A percentile compares a stretch with the other conserved stretches of the same genome.
Conservation (phyloP, 805 yeast genomes). For the Candida ortonii region DNA sequence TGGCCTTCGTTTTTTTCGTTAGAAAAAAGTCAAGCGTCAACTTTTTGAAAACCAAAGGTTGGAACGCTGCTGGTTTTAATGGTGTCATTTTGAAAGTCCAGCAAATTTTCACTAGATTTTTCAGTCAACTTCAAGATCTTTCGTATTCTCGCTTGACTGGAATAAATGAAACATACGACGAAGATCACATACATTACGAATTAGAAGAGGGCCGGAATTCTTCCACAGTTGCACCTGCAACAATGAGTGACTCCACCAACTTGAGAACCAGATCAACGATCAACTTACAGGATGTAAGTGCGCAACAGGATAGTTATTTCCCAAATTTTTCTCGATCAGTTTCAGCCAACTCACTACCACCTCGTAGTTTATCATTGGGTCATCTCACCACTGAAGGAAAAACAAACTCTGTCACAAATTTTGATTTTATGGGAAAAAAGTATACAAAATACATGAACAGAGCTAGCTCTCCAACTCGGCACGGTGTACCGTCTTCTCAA, state of each 20-base stretch:
- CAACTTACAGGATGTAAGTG: constrained; percentile 23
- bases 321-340: constrained; percentile 13
- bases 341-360: constrained; percentile 16
- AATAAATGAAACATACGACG: constrained; percentile 16
- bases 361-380: constrained; percentile 6
- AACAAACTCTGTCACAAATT: constrained; percentile 8
- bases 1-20: constrained; percentile 11
- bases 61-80: constrained; percentile 4
- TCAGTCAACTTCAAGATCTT: constrained; percentile 7
- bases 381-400: constrained; percentile 8
- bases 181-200: constrained; percentile 7
- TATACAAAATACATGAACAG: constrained; percentile 20
- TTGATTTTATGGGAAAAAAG: constrained; percentile 26
- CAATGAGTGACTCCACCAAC: constrained; percentile 7
- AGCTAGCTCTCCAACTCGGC: constrained; percentile 9
- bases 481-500: constrained; percentile 5
- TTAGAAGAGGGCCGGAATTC: constrained; percentile 21
- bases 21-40: constrained; percentile 7
- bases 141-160: constrained; percentile 16
- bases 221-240: constrained; percentile 4
- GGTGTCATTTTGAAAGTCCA: constrained; percentile 5
- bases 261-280: constrained; percentile 32
- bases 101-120: constrained; percentile 12
- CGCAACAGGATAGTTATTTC: constrained; percentile 1
- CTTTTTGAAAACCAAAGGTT: constrained; percentile 3